Evolutionary conservation across 208 protist species (phyloP), one percentile per base, ranked within the genome.

Genomic region (Leishmania major): DNA sequence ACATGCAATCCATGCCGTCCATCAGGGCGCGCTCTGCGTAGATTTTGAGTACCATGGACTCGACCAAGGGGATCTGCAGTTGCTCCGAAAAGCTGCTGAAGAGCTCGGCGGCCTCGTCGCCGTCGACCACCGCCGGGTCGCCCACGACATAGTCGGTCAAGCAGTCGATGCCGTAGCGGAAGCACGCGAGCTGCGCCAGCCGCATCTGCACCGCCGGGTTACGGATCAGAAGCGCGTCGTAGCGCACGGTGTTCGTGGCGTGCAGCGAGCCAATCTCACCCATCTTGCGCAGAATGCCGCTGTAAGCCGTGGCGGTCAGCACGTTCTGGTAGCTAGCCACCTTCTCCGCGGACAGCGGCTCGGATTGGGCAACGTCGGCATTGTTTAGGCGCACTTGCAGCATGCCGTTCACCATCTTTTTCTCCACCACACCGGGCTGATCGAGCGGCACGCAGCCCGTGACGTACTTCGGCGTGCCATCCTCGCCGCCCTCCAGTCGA

Each of bases 211-310:
- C 83, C 7, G 87, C 85, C 1, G 85, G 89, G 84, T 94, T 94
- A 60, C 93, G 90, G 17, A 96, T 53, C n/a, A 93, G 79, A 31
- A 96, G 75, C 8, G 81, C 89, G 60, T 96, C 93, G 84, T 94
- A 94, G 59, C 86, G 88, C n/a, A 83, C 72, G 2, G 88, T 85
- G 78, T 91, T 78, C 4, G 93, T 95, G 43, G 91, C 91, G 79
- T 96, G 93, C 64, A 91, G 84, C 17, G 91, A 89, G 69, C 89
- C 90, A 19, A 95, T 75, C 78, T 91, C 82, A 83, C 92, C 84
- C 69, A 96, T 66, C 72, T 88, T 85, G 10, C 75, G 69, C 59
- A 96, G 79, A 25, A 94, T 88, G 0, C 84, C 90, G 69, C 85
- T 87, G 86, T 93, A 93, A n/a, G 91, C 93, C 5, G 86, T 86